Evolutionary conservation across 148 eudicot genomes (phyloP), one percentile per base, ranked within the genome.

Genomic region (Vaccinium corymbosum): DNA sequence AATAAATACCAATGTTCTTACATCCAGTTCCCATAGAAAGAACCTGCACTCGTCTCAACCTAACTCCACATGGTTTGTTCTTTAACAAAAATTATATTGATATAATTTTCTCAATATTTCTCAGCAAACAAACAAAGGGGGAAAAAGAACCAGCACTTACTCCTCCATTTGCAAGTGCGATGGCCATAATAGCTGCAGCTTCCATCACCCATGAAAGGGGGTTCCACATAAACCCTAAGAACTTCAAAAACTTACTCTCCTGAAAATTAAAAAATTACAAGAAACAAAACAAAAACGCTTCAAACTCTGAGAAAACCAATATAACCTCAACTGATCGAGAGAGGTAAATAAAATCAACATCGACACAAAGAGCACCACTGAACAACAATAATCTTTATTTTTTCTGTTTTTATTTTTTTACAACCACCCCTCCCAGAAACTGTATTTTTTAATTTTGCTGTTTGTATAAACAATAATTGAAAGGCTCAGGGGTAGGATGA

Each of bases 191-290:
- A 57, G 90, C 90, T 25, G 89, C 89, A 82, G 85, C 83, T 81
- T 89, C 90, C 90, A 89, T 89, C 78, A 89, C 90, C 90, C 90
- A 89, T 64, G 90, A 89, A 1, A 89, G 84, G 2, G 90, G 90
- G 78, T 89, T 89, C 90, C 90, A 89, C 90, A 89, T 89, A 83
- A 89, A 89, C 76, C 90, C 90, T 53, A 88, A 59, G 53, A 88
- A 86, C 87, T 88, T 88, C 27, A 88, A 85, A n/a, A 88, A 0
- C 55, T 88, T 88, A 82, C 85, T 88, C 62, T 88, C 90, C 90
- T 88, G 79, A 7, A 78, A 52, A 25, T 52, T 38, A 3, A 22
- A 49, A 22, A 50, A 49, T n/a, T 3, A 77, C 27, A 42, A 76
- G 1, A 76, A 32, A 32, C 16, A 66, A 66, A 76, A 20, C 55